Evolutionary conservation across 164 flowering plant genomes (phyloP).

Genomic region (Vitis amurensis): DNA sequence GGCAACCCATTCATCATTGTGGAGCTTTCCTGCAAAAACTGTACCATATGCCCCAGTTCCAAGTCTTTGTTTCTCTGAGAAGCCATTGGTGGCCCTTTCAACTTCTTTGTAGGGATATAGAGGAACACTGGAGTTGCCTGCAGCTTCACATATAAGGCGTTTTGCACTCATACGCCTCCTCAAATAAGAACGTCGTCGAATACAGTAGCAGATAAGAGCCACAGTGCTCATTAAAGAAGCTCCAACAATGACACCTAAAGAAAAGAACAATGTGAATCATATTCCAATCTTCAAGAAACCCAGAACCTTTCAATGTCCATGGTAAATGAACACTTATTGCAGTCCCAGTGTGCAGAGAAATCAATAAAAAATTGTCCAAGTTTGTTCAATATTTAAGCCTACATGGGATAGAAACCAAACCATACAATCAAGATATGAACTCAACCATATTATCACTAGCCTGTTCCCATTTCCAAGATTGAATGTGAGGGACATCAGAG

Average conservation of each 20-base stretch:
- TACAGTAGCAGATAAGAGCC: conserved; percentile 31
- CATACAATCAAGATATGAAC: neutral
- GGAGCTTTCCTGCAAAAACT: conserved; percentile 65
- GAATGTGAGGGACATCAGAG: neutral
- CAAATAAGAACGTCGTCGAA: conserved; percentile 33
- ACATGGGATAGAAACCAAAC: too few relatives aligned
- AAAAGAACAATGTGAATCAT: neutral
- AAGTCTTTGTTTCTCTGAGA: conserved; percentile 55
- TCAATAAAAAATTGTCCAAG: neutral
- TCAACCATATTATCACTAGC: neutral
- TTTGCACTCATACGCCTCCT: conserved; percentile 36
- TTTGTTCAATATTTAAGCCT: neutral
- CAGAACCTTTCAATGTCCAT: neutral
- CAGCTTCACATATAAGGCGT: conserved; percentile 56
- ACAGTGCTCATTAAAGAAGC: conserved; percentile 37
- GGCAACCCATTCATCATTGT: conserved; percentile 56
- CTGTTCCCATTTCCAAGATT: neutral
- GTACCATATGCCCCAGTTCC: conserved; percentile 82
- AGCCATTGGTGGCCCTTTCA: conserved; percentile 62
- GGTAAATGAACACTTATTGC: neutral
- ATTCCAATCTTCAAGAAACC: neutral
- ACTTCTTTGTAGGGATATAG: conserved; percentile 57
- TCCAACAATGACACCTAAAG: conserved; percentile 49
- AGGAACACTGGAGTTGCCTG: conserved; percentile 51
- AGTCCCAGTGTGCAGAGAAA: neutral